Conservation (phyloP, 2,329 filamentous ascomycete genomes). For the Pezicula carpinea region DNA sequence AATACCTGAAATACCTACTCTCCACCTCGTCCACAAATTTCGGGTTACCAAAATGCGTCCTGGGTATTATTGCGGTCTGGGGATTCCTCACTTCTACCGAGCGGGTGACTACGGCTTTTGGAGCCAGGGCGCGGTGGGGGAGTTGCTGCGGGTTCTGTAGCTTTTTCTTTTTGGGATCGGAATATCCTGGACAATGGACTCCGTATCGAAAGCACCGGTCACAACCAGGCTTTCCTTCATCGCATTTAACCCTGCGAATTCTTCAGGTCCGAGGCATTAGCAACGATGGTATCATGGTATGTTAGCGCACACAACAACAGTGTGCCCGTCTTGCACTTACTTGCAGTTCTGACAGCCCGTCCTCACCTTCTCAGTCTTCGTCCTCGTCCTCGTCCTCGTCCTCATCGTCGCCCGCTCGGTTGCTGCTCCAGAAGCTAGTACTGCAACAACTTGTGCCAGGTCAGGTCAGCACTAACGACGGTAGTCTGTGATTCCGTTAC, state of each 20-base stretch:
- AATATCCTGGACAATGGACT: neutral
- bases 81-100: too few relatives aligned
- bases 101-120: too few relatives aligned
- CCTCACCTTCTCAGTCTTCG: neutral
- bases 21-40: constrained; percentile 4
- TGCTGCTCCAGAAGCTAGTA: too few relatives aligned
- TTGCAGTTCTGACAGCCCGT: neutral
- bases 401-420: too few relatives aligned
- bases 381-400: neutral
- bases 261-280: neutral
- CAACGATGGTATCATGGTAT: too few relatives aligned
- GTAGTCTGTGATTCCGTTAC: too few relatives aligned
- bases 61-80: too few relatives aligned
- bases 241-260: neutral
- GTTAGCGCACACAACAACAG: too few relatives aligned
- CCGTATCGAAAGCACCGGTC: neutral
- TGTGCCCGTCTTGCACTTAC: neutral
- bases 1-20: constrained; percentile 4
- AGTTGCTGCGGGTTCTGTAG: too few relatives aligned
- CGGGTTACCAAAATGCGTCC: neutral
- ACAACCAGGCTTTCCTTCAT: neutral
- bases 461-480: too few relatives aligned
- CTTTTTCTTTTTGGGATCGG: neutral
- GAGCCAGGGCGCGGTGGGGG: too few relatives aligned
- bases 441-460: too few relatives aligned